Evolutionary conservation across 257 asterid species (phyloP), one percentile per base, ranked within the genome.

Genomic region (Solanum chmielewskii): DNA sequence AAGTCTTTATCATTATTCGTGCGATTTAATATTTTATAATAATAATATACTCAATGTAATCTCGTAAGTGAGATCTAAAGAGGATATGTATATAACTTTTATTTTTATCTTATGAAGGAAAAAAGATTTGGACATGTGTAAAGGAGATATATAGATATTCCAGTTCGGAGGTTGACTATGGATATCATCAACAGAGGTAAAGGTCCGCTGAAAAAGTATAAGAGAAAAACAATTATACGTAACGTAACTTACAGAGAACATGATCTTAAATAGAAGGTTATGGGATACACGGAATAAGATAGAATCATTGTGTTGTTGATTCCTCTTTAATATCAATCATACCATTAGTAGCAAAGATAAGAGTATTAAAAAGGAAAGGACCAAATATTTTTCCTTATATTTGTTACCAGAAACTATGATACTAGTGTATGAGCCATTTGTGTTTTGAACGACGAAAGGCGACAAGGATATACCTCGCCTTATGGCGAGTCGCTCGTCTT

Each of bases 181-280:
- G 6, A 59, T 59, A 11, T 1, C 23, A 8, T 59, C 66, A 21
- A 59, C 4, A 59, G 0, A 59, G 27, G 27, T 59, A 59, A 3
- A 59, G n/a, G 3, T 59, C 21, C 5, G 25, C 2, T 20, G 25
- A 59, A 59, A 11, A 20, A 20, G 12, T 59, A 20, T 20, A 20
- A 11, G 0, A 59, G 12, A 59, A 7, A 20, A 11, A 0, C 1
- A 25, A 0, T 59, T 7, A 59, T 11, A 0, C 12, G 8, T 59
- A 5, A 8, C 25, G 0, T 25, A 20, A 59, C 66, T 20, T 56
- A 20, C 0, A 11, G 0, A 56, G 11, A 11, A 56, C 11, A 56
- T 56, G 25, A 0, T n/a, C 11, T 56, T 56, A 6, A 3, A 56
- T 56, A 20, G 64, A 20, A 56, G 64, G 25, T 56, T 56, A 20